Evolutionary conservation across 371 early-diverging fungal genomes (phyloP), one percentile per base, ranked within the genome.

Genomic region (Syncephalastrum contaminatum): DNA sequence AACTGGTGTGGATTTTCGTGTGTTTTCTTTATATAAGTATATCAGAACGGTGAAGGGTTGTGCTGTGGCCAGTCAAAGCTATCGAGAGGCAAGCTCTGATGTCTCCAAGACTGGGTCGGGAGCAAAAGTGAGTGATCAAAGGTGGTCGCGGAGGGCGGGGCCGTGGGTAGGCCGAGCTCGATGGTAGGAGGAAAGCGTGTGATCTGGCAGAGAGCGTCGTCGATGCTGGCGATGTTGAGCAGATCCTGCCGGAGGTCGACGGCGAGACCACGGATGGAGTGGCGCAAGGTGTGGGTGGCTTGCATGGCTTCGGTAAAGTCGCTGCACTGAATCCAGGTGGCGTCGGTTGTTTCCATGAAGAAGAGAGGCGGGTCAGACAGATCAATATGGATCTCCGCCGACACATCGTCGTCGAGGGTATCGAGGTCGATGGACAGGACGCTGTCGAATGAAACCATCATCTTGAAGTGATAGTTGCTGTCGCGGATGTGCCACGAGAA

Each of bases 221-320:
- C 77, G 24, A 61, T 48, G 4, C 66, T 65, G 21, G 65, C 65
- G n/a, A 78, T 64, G 3, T 45, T 39, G 2, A 72, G 46, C 43
- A 80, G 24, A 53, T 85, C 84, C 43, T 78, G 78, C 59, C 76
- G 64, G 40, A 88, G 60, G 19, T 80, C 72, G 12, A 68, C 54
- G 8, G 83, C 73, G 27, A 83, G 59, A 22, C 88, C 88, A 48
- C 81, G 82, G 43, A 90, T 68, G 7, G 85, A 76, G 53, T 91
- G 91, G 30, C 71, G 78, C 40, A 78, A 62, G n/a, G 80, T 69
- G 36, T 73, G 58, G 8, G 88, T 81, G 7, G 89, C 90, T 71
- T 90, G 89, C 66, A 75, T 81, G 39, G 80, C 79, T 56, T 90
- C 90, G 6, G 90, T 91, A 58, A 90, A 91, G 66, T 91, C 92